Percentiles rank a stretch among this genome's conserved stretches.
Evolutionary conservation across 371 early-diverging fungal species (phyloP).

Genomic region (Circinella minor): DNA sequence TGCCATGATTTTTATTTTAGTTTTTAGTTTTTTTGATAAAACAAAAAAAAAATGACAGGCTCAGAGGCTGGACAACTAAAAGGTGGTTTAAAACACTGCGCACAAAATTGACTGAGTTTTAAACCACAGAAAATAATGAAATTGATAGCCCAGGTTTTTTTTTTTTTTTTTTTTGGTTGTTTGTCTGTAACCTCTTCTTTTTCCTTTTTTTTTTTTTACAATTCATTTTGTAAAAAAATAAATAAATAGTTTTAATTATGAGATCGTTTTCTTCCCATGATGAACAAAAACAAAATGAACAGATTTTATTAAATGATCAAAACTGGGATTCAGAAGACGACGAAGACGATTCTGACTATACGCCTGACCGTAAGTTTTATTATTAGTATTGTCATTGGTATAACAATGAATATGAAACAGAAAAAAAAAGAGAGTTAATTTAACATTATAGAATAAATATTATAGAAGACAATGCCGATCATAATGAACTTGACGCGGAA

Average conservation of each 20-base stretch:
- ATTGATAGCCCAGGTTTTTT: no score
- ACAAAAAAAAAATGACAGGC: neutral
- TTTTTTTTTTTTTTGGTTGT: neutral
- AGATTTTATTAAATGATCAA: constrained; percentile 1
- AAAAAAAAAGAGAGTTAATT: no score
- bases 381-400: neutral
- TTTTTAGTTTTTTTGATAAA: constrained; percentile 9
- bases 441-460: neutral
- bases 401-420: no score
- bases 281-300: constrained; percentile 10
- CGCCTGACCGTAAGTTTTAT: constrained; percentile 27
- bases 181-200: neutral
- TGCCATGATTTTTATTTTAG: neutral
- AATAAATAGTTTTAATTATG: constrained; percentile 4
- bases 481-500: constrained; percentile 14
- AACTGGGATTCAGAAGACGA: constrained; percentile 15
- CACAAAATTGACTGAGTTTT: no score
- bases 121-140: no score
- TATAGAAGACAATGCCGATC: constrained; percentile 11
- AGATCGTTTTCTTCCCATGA: constrained; percentile 1
- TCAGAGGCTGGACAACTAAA: neutral
- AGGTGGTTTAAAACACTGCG: no score
- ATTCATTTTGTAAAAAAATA: neutral
- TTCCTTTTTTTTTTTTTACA: constrained; percentile 3
- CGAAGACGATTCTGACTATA: constrained; percentile 29